Evolutionary conservation across 2,329 filamentous ascomycete species (phyloP).

Genomic region (Lecanicillium sp.): DNA sequence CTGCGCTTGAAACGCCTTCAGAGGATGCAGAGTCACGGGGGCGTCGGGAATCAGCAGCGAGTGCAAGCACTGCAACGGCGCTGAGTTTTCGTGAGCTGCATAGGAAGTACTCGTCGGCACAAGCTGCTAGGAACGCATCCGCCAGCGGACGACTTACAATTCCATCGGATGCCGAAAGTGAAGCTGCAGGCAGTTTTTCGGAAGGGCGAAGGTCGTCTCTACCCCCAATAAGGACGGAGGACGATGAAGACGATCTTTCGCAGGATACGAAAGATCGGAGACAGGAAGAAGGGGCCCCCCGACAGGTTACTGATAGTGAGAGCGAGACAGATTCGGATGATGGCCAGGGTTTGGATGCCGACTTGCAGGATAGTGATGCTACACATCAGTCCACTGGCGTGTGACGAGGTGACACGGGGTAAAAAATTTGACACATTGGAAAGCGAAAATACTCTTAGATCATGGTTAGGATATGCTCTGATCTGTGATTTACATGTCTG

Average conservation of each 20-base stretch:
- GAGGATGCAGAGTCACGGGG: conserved; percentile 34
- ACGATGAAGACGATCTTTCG: conserved; percentile 16
- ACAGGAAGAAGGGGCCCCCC: neutral
- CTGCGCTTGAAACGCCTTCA: conserved; percentile 35
- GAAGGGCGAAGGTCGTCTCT: conserved; percentile 50
- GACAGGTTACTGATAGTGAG: no score
- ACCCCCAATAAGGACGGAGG: conserved; percentile 38
- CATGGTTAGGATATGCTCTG: neutral
- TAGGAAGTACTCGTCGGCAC: conserved; percentile 48
- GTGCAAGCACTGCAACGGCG: conserved; percentile 58
- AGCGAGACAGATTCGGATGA: neutral
- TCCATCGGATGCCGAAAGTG: conserved; percentile 51
- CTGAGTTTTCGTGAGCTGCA: conserved; percentile 57
- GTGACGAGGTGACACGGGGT: no score
- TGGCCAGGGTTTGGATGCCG: neutral
- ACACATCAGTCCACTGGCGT: no score
- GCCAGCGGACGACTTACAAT: conserved; percentile 34
- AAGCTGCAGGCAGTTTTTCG: conserved; percentile 50
- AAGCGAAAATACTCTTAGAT: no score
- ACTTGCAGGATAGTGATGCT: neutral
- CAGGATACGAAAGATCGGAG: neutral
- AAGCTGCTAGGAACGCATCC: conserved; percentile 33
- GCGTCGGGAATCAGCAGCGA: conserved; percentile 54
- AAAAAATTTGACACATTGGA: no score
- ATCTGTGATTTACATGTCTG: conserved; percentile 6